Conservation (phyloP, 2,329 filamentous ascomycete species). For the Calonectria montana region DNA sequence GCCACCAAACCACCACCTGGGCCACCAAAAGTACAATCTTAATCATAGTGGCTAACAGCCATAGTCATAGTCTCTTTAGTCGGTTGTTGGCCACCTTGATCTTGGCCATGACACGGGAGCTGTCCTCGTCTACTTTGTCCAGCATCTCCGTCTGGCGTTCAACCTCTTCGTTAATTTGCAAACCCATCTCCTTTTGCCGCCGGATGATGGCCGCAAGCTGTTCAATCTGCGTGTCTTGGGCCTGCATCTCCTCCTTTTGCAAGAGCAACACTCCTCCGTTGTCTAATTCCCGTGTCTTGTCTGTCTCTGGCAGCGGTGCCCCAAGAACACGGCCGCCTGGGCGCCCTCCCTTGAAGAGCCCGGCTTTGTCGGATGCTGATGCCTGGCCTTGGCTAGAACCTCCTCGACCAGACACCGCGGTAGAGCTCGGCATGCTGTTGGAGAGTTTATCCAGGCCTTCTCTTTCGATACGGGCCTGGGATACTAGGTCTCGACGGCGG, state of each 20-base stretch:
- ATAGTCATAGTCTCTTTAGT: slow-evolving; percentile 71
- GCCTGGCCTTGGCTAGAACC: slow-evolving; percentile 63
- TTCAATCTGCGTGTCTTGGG: slow-evolving; percentile 80
- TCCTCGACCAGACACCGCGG: slow-evolving; percentile 45
- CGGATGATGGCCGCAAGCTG: slow-evolving; percentile 76
- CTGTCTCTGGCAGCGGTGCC: slow-evolving; percentile 78
- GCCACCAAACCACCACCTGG: slow-evolving; percentile 46
- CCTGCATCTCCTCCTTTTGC: slow-evolving; percentile 78
- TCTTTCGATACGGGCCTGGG: slow-evolving; percentile 76
- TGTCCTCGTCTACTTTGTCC: slow-evolving; percentile 73
- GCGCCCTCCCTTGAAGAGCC: slow-evolving; percentile 55
- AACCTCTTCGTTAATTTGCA: slow-evolving; percentile 80
- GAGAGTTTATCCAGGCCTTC: slow-evolving; percentile 81
- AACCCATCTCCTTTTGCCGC: slow-evolving; percentile 81
- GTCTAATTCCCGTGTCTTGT: slow-evolving; percentile 80
- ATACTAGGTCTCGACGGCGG: slow-evolving; percentile 76
- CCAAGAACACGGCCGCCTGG: slow-evolving; percentile 75
- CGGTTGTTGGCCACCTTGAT: slow-evolving; percentile 79
- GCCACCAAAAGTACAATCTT: slow-evolving; percentile 43
- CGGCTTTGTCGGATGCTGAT: slow-evolving; percentile 60
- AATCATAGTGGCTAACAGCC: slow-evolving; percentile 39
- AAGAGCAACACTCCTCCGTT: slow-evolving; percentile 80
- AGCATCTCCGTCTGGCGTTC: slow-evolving; percentile 78
- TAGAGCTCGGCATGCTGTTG: slow-evolving; percentile 59
- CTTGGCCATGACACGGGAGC: slow-evolving; percentile 74